A percentile compares a stretch with the other conserved stretches of the same genome.
These are phyloP conservation scores for Lachancea sp. DNA, from an alignment of 805 yeast species.

Conservation along the genomic window DNA sequence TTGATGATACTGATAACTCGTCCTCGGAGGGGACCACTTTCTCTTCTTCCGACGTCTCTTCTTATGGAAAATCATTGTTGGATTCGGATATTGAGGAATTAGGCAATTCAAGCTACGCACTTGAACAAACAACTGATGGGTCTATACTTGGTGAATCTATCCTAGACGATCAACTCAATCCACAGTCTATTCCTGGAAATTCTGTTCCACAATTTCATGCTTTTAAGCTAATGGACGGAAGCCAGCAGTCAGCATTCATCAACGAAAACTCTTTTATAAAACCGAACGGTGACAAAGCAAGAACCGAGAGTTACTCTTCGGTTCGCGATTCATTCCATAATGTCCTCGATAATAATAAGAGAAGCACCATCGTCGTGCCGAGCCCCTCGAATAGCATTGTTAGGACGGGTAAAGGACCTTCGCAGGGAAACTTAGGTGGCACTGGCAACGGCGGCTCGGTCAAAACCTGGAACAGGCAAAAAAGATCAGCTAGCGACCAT, in stretches of 20 bases:
- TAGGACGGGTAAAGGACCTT: not conserved
- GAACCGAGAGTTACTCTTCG: slow-evolving; percentile 1
- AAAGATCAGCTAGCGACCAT: not conserved
- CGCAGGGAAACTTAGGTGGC: not conserved
- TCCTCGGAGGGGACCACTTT: not conserved
- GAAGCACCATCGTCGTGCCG: not conserved
- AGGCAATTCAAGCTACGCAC: slow-evolving; percentile 10
- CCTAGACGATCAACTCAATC: slow-evolving; percentile 2
- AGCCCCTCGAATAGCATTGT: not conserved
- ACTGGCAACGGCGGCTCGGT: not conserved
- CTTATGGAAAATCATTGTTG: slow-evolving; percentile 32
- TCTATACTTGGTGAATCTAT: slow-evolving; percentile 8
- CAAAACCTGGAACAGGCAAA: not conserved
- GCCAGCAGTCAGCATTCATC: slow-evolving; percentile 4
- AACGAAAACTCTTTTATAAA: not conserved
- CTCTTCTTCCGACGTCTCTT: slow-evolving; percentile 22
- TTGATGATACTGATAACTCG: not conserved
- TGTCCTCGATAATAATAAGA: not conserved
- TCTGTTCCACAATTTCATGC: slow-evolving; percentile 9
- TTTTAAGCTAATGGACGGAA: slow-evolving; percentile 2
- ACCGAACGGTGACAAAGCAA: not conserved
- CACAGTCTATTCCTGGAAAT: slow-evolving; percentile 6
- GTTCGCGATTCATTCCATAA: not conserved
- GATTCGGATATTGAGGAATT: slow-evolving; percentile 30
- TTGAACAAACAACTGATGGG: not conserved